phyloP scores from a whole-genome alignment of 2,329 filamentous ascomycete species.

The Penicillium sp. region DNA sequence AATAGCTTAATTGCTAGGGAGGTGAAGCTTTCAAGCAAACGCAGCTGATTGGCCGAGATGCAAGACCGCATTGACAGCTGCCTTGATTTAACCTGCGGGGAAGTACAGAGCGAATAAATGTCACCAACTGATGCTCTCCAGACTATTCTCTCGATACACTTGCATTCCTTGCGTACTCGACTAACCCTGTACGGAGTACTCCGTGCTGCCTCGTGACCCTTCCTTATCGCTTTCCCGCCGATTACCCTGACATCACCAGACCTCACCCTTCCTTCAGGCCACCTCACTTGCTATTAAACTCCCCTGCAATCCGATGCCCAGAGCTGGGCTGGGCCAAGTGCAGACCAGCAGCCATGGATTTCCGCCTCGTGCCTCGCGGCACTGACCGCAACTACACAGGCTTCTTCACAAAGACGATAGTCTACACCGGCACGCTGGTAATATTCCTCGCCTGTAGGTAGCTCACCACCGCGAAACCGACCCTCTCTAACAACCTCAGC shows the following conservation, averaged over 20 bases:
- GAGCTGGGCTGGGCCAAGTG: neutral
- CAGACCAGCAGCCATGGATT: constrained; percentile 35
- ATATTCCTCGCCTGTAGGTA: constrained; percentile 47
- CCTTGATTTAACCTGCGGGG: constrained; percentile 7
- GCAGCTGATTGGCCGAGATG: neutral
- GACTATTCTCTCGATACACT: neutral
- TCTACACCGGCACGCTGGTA: constrained; percentile 47
- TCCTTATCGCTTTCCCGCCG: neutral
- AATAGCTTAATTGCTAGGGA: neutral
- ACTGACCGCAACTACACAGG: constrained; percentile 49
- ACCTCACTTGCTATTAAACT: neutral
- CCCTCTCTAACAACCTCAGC: constrained; percentile 31
- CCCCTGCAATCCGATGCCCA: constrained; percentile 4
- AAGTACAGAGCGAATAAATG: constrained; percentile 6
- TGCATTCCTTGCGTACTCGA: too few relatives aligned
- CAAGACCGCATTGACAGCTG: constrained; percentile 6
- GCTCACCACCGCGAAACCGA: neutral
- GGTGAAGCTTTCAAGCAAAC: neutral
- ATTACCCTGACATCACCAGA: neutral
- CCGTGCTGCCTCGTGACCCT: neutral
- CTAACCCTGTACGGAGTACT: neutral
- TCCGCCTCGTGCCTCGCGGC: constrained; percentile 45
- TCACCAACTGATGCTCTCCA: neutral
- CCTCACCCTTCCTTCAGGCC: neutral
- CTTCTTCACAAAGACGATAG: constrained; percentile 51